A percentile compares a stretch with the other conserved stretches of the same genome.
Evolutionary conservation across 2,329 filamentous ascomycete species (phyloP).

Genomic region (Curvularia eragrostidis): DNA sequence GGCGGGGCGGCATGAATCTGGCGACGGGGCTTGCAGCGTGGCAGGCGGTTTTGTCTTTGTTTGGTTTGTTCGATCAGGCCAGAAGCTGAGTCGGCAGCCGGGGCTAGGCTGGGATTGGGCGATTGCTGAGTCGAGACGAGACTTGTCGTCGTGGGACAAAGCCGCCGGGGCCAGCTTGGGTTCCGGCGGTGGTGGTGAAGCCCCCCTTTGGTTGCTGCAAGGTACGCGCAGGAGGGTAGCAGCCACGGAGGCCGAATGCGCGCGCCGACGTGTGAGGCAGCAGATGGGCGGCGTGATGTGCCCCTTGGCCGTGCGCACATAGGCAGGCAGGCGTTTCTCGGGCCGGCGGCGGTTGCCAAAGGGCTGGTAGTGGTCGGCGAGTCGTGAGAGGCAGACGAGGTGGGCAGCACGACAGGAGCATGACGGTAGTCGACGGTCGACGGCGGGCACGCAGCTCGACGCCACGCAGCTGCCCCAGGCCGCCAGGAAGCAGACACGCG

Average conservation of each 20-base stretch:
- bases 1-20: neutral
- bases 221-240: slow-evolving; percentile 38
- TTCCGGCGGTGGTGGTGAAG: slow-evolving; percentile 36
- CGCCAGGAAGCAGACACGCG: slow-evolving; percentile 26
- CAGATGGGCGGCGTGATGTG: slow-evolving; percentile 34
- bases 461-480: slow-evolving; percentile 12
- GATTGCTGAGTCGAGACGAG: slow-evolving; percentile 33
- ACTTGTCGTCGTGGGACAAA: slow-evolving; percentile 33
- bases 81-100: slow-evolving; percentile 5
- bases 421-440: too few species aligned
- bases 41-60: neutral
- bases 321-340: slow-evolving; percentile 21
- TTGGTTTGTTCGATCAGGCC: neutral
- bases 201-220: slow-evolving; percentile 40
- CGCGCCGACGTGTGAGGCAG: slow-evolving; percentile 27
- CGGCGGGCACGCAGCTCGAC: slow-evolving; percentile 18
- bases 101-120: slow-evolving; percentile 21
- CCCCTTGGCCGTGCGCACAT: slow-evolving; percentile 40
- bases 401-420: slow-evolving; percentile 11
- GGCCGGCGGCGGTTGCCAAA: slow-evolving; percentile 29
- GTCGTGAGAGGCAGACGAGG: slow-evolving; percentile 22
- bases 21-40: neutral
- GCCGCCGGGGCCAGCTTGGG: slow-evolving; percentile 33
- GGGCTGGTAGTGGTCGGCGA: slow-evolving; percentile 28
- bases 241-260: neutral